Evolutionary conservation across 495 filamentous ascomycete species (phyloP), one percentile per base, ranked within the genome.

Genomic region (Astrothelium subdiscretum): DNA sequence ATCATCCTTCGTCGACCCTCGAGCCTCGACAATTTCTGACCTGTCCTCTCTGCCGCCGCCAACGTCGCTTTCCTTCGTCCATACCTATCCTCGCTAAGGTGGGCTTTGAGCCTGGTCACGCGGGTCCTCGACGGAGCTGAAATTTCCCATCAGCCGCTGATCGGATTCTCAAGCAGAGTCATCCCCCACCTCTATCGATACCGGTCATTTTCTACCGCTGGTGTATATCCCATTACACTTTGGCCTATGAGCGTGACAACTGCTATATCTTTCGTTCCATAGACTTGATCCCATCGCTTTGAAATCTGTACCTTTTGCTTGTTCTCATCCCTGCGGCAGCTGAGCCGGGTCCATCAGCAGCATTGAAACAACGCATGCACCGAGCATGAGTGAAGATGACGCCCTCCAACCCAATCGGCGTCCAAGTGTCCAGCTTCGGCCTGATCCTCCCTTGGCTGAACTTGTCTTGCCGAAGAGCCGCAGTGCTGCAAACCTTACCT

Each of bases 21-120:
- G 48, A 54, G 13, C 18, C 48, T 54, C 48, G 48, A 54, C 48
- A 3, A 24, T 54, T 54, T 29, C 48, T 8, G 26, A 54, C 48
- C 48, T 54, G 48, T 54, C 48, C 48, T 54, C 24, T 54, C 48
- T 24, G 48, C 48, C 48, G 48, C 48, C 48, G 48, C 48, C 48
- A 26, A 8, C 10, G 22, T 27, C 48, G 13, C 43, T 20, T 24
- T 29, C 24, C 48, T 8, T 27, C 2, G 11, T 24, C 24, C 8
- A 3, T 8, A n/a, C 20, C 10, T 2, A 5, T 5, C 22, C 20
- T 20, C 11, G n/a, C 11, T 20, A n/a, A 5, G 12, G n/a, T 5
- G 5, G 13, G 12, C 13, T 18, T 15, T 5, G 13, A 18, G 43
- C 43, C 43, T 48, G 24, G 24, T 54, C 48, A 54, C 48, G 48